phyloP scores from a whole-genome alignment of 1,284 basidiomycete species.

The Rhizoctonia solani region DNA sequence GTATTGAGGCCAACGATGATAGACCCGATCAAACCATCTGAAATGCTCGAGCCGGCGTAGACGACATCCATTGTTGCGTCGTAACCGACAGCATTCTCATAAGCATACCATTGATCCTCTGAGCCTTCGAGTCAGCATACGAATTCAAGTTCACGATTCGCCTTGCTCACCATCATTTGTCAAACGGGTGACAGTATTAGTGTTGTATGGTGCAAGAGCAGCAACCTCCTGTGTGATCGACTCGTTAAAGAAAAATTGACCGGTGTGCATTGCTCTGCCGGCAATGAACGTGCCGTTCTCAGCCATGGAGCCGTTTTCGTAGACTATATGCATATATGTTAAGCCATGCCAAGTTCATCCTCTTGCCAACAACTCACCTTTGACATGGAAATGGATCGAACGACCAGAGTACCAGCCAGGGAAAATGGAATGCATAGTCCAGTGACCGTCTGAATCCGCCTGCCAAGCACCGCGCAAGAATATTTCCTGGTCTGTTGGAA shows the following conservation, averaged over 20 bases:
- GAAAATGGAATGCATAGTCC: constrained; percentile 69
- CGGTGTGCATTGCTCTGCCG: not conserved
- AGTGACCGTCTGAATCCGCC: constrained; percentile 67
- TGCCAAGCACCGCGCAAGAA: constrained; percentile 70
- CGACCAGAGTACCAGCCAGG: constrained; percentile 54
- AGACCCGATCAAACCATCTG: constrained; percentile 14
- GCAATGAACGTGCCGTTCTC: constrained; percentile 2
- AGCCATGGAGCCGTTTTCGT: not conserved
- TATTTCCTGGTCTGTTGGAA: constrained; percentile 41
- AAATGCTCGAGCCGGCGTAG: constrained; percentile 15
- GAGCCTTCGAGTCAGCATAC: not conserved
- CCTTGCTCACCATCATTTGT: constrained; percentile 12
- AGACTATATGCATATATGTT: not conserved
- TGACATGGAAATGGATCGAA: constrained; percentile 4
- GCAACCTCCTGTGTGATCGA: constrained; percentile 5
- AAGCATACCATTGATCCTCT: constrained; percentile 11
- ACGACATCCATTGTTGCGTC: constrained; percentile 26
- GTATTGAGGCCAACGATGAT: constrained; percentile 24
- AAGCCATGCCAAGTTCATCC: not conserved
- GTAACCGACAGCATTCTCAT: constrained; percentile 29
- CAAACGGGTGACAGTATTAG: not conserved
- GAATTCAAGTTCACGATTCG: not conserved
- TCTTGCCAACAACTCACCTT: not conserved
- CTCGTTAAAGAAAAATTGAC: constrained; percentile 10
- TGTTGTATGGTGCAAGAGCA: not conserved